Conservation (phyloP, 1,139 yeast genomes). For the Sugiyamaella xylanicola region DNA sequence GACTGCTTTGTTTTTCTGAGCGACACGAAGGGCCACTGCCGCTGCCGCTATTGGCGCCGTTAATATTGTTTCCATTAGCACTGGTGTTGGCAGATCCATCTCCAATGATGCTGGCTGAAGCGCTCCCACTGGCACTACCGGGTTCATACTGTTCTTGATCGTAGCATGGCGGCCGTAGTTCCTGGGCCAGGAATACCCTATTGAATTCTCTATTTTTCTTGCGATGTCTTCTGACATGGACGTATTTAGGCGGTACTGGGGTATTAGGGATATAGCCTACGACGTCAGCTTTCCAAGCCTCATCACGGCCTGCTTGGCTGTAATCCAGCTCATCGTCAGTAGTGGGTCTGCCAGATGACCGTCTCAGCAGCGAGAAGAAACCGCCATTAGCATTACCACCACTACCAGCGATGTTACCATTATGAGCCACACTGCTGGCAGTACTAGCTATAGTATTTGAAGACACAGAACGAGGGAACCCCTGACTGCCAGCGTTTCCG, state of each 20-base stretch:
- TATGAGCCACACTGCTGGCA: neutral
- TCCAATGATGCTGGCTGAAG: no score
- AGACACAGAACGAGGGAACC: neutral
- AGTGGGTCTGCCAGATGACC: constrained; percentile 35
- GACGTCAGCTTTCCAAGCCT: constrained; percentile 43
- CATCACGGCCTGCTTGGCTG: constrained; percentile 32
- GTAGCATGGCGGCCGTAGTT: constrained; percentile 43
- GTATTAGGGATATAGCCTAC: constrained; percentile 38
- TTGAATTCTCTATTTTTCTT: constrained; percentile 46
- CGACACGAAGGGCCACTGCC: neutral
- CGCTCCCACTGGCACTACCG: neutral
- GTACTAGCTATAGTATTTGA: neutral
- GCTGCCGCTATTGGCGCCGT: neutral
- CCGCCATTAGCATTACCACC: neutral
- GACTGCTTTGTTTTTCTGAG: neutral
- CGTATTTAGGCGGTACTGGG: constrained; percentile 42
- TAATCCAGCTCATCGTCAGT: constrained; percentile 31
- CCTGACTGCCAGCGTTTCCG: neutral
- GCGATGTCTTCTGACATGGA: constrained; percentile 43
- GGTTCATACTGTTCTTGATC: neutral
- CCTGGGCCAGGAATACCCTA: constrained; percentile 78
- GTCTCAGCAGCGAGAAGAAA: constrained; percentile 30
- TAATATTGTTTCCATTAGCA: neutral
- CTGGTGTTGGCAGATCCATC: no score
- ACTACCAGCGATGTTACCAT: neutral